phyloP scores from a whole-genome alignment of 1,139 yeast species.

The Zhuliangozyma blackwelliae region DNA sequence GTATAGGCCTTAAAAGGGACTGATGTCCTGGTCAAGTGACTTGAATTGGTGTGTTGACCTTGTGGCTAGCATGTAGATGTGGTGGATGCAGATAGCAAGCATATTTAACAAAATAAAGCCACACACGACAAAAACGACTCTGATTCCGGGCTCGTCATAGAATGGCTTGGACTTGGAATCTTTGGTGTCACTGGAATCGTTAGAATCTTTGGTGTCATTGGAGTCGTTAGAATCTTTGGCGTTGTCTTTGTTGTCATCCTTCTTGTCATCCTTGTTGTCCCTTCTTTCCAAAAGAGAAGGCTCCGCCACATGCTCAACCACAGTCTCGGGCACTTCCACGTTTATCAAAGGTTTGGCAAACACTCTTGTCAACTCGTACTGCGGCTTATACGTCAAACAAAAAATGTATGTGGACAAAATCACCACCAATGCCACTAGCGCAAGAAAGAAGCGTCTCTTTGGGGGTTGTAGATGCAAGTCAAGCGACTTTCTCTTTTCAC shows the following conservation, averaged over 20 bases:
- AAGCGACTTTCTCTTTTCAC: too few species aligned
- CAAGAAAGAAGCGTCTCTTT: too few species aligned
- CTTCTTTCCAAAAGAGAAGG: not conserved
- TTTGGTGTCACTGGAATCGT: not conserved
- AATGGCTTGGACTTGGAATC: slow-evolving; percentile 7
- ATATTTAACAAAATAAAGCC: slow-evolving; percentile 31
- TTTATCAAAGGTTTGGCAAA: not conserved
- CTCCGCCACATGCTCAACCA: too few species aligned
- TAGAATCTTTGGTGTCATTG: not conserved
- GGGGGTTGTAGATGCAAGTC: too few species aligned
- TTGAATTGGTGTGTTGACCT: slow-evolving; percentile 29
- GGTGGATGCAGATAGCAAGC: slow-evolving; percentile 35
- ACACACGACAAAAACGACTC: slow-evolving; percentile 26
- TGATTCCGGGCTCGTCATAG: slow-evolving; percentile 16
- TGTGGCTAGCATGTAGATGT: slow-evolving; percentile 27
- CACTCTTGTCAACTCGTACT: not conserved
- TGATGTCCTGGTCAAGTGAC: slow-evolving; percentile 32
- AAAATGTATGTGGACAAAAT: not conserved
- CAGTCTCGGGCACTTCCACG: too few species aligned
- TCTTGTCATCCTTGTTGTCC: slow-evolving; percentile 1
- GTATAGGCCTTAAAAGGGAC: slow-evolving; percentile 24
- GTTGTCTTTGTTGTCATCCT: slow-evolving; percentile 4
- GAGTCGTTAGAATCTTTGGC: slow-evolving; percentile 1
- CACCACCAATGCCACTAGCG: not conserved
- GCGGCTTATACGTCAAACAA: not conserved